A percentile compares a stretch with the other conserved stretches of the same genome.
Evolutionary conservation across 2,329 filamentous ascomycete species (phyloP).

Genomic region (Ceratocystis eucalypticola): DNA sequence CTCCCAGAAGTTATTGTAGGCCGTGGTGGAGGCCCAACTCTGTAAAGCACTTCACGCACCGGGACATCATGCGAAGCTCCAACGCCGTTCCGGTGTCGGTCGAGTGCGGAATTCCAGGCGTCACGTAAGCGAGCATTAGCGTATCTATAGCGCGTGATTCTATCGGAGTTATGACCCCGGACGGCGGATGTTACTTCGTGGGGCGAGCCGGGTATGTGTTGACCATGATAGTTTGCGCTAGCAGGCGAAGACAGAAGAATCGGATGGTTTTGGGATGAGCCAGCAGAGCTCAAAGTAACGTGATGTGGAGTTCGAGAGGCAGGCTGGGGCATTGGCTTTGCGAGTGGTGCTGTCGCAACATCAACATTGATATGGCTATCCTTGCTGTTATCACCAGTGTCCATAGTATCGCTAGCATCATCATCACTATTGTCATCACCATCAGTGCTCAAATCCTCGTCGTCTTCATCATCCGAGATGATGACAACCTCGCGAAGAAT

Average conservation of each 20-base stretch:
- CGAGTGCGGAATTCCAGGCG: conserved; percentile 7
- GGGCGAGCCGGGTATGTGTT: not conserved
- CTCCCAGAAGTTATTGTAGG: not conserved
- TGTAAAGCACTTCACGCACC: conserved; percentile 3
- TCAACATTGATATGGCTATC: not conserved
- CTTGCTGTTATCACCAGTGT: conserved; percentile 9
- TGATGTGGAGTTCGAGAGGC: not conserved
- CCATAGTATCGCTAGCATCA: not conserved
- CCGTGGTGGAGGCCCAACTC: not conserved
- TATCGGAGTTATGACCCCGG: not conserved
- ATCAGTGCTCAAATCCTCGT: conserved; percentile 27
- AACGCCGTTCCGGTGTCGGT: not conserved
- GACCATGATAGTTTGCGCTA: not conserved
- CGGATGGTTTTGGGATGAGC: not conserved
- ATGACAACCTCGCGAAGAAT: conserved; percentile 53
- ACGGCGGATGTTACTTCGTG: not conserved
- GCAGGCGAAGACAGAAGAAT: not conserved
- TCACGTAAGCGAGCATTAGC: not conserved
- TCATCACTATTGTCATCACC: conserved; percentile 6
- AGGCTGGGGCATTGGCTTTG: not conserved
- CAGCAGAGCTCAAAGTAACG: not conserved
- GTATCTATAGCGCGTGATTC: conserved; percentile 4
- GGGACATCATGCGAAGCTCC: not conserved
- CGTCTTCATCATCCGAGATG: conserved; percentile 47
- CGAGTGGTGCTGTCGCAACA: not conserved